Conservation (phyloP, 1,284 basidiomycete genomes). For the Pascua sp. region DNA sequence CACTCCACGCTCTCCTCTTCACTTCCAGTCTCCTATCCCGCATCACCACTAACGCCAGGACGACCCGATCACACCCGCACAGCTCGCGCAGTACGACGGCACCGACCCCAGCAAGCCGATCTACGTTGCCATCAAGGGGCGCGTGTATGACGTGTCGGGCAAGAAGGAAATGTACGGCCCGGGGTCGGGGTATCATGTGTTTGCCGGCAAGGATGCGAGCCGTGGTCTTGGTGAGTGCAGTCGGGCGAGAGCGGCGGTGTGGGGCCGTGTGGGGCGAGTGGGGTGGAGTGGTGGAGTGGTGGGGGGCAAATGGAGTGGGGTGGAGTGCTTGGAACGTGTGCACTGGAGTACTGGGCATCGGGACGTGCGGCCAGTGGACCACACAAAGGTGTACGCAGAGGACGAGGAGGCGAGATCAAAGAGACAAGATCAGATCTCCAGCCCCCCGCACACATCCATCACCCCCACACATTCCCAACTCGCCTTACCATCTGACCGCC, state of each 20-base stretch:
- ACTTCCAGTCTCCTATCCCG: too few relatives aligned
- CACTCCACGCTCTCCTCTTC: neutral
- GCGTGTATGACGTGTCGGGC: slow-evolving; percentile 49
- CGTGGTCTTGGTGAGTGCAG: slow-evolving; percentile 68
- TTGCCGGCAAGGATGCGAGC: slow-evolving; percentile 85
- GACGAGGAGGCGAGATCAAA: too few relatives aligned
- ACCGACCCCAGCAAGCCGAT: slow-evolving; percentile 43
- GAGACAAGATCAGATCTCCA: too few relatives aligned
- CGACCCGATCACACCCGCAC: slow-evolving; percentile 41
- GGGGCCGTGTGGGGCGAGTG: neutral
- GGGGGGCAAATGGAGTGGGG: too few relatives aligned
- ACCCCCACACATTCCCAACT: neutral
- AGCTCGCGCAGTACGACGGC: slow-evolving; percentile 44
- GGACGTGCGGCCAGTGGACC: neutral
- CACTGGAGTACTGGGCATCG: too few relatives aligned
- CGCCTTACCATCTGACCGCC: neutral
- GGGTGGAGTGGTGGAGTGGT: neutral
- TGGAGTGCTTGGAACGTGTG: too few relatives aligned
- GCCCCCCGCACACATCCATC: neutral
- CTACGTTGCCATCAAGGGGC: slow-evolving; percentile 51
- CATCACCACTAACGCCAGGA: slow-evolving; percentile 30
- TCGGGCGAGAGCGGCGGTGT: neutral
- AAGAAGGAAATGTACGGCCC: slow-evolving; percentile 51
- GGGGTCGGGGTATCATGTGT: slow-evolving; percentile 51
- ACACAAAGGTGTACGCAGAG: too few relatives aligned